These are phyloP conservation scores for Luffa acutangula DNA, from an alignment of 306 rosid genomes.

Conservation along the genomic window DNA sequence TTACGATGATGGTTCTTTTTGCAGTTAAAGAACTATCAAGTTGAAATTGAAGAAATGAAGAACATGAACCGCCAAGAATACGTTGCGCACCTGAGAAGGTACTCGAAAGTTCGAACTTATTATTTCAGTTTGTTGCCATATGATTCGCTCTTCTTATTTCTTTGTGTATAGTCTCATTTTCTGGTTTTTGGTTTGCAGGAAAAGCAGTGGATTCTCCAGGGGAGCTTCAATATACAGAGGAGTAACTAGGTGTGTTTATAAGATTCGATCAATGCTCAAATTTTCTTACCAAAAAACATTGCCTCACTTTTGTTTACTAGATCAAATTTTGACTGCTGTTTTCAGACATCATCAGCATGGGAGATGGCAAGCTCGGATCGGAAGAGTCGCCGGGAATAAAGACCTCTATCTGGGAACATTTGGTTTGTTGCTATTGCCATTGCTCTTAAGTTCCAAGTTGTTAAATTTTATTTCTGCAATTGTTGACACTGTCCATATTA, in stretches of 20 bases:
- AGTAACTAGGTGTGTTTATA: constrained; percentile 62
- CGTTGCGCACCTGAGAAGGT: constrained; percentile 96
- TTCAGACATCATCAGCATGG: constrained; percentile 96
- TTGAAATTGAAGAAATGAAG: constrained; percentile 79
- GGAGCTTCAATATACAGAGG: constrained; percentile 98
- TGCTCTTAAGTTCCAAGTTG: background rate
- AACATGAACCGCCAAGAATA: constrained; percentile 93
- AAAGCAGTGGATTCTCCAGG: constrained; percentile 94
- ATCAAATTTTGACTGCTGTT: background rate
- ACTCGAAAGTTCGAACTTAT: background rate
- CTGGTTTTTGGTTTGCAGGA: constrained; percentile 37
- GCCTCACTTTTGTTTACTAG: background rate
- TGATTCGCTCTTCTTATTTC: background rate
- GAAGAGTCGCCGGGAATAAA: constrained; percentile 97
- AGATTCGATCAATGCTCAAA: background rate
- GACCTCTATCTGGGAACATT: constrained; percentile 98
- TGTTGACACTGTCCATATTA: background rate
- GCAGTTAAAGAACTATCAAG: constrained; percentile 69
- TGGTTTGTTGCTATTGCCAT: constrained; percentile 34
- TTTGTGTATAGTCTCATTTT: background rate
- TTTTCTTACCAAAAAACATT: background rate
- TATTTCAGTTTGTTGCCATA: background rate
- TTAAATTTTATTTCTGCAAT: background rate
- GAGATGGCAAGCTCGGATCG: constrained; percentile 99
- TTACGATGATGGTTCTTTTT: background rate